Base-by-base conservation (phyloP, 2,329 filamentous ascomycete genomes). In the Fusarium udum region DNA sequence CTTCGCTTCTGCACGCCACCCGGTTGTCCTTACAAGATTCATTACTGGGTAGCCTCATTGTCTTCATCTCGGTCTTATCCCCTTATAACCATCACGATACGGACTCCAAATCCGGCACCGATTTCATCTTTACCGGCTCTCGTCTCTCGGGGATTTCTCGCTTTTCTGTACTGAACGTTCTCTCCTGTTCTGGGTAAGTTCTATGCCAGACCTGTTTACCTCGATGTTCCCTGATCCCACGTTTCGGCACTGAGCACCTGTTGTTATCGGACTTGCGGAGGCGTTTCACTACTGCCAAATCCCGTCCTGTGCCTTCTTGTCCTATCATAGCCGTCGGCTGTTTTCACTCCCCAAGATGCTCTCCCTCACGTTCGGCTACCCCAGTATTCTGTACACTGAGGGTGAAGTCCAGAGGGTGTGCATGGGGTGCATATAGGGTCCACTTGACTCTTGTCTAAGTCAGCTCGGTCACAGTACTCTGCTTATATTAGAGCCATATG, bases 391-490 rank as follows among this genome's bases (percentile, higher is more conserved):
- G 24, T 42, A 40, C 24, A 22, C 42, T 55, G 55, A 63, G 39
- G 48, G 48, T 66, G 48, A 58, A 63, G 55, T 63, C 55, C 43
- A 69, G 67, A 75, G 72, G 75, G 67, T 49, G 73, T 77, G 73
- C 61, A 74, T 65, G 73, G 67, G 75, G 75, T 74, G 72, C 62
- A 64, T 67, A 57, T 56, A 73, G 70, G 67, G 67, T 71, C 76
- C 77, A 75, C 75, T 78, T 78, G 77, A 78, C 77, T 78, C 55
- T 72, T 76, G 75, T 78, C 74, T 78, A 78, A 78, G 77, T 72
- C 75, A 78, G 72, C 72, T 59, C 67, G 72, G 75, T 76, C 76
- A 75, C 74, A 70, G 56, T 62, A 42, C 56, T 69, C 68, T 75
- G 65, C 72, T 78, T 78, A 78, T 78, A 78, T 78, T 66, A 67